These are phyloP conservation scores for Colletotrichum lupini DNA, from an alignment of 2,329 filamentous ascomycete genomes.

Conservation along the genomic window DNA sequence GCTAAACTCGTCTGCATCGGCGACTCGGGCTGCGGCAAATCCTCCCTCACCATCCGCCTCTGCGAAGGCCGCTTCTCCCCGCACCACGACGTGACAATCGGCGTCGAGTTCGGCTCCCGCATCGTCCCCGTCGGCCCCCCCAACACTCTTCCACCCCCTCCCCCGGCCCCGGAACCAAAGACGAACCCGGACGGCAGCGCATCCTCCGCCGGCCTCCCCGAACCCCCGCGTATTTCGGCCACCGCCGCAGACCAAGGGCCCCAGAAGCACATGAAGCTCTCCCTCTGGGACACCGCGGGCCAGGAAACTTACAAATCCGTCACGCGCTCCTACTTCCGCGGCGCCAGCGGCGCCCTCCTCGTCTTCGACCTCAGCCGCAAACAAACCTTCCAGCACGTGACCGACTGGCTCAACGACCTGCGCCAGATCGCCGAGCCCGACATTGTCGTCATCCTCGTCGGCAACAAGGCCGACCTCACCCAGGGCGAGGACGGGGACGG, in stretches of 20 bases:
- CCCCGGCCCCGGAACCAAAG: slow-evolving; percentile 35
- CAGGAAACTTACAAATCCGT: slow-evolving; percentile 99
- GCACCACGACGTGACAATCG: slow-evolving; percentile 97
- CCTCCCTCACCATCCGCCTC: slow-evolving; percentile 90
- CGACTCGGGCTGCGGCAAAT: slow-evolving; percentile 96
- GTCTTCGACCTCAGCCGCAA: slow-evolving; percentile 95
- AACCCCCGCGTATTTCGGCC: slow-evolving; percentile 56
- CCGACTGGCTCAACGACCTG: slow-evolving; percentile 93
- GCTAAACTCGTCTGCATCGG: slow-evolving; percentile 98
- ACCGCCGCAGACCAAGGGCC: slow-evolving; percentile 39
- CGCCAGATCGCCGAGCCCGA: slow-evolving; percentile 95
- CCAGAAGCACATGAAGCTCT: slow-evolving; percentile 90
- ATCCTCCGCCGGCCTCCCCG: slow-evolving; percentile 58
- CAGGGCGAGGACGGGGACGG: slow-evolving; percentile 42
- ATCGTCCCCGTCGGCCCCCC: slow-evolving; percentile 92
- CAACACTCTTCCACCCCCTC: slow-evolving; percentile 62
- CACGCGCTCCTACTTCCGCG: slow-evolving; percentile 92
- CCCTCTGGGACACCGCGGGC: slow-evolving; percentile 94
- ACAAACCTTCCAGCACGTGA: slow-evolving; percentile 87
- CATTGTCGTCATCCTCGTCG: slow-evolving; percentile 93
- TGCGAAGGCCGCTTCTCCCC: slow-evolving; percentile 96
- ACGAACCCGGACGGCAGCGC: slow-evolving; percentile 26
- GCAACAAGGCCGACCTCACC: slow-evolving; percentile 92
- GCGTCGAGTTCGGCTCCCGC: slow-evolving; percentile 93
- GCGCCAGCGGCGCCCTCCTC: slow-evolving; percentile 76